A percentile compares a stretch with the other conserved stretches of the same genome.
phyloP scores from a whole-genome alignment of 2,329 filamentous ascomycete genomes.

The Pyrenochaeta sp. region DNA sequence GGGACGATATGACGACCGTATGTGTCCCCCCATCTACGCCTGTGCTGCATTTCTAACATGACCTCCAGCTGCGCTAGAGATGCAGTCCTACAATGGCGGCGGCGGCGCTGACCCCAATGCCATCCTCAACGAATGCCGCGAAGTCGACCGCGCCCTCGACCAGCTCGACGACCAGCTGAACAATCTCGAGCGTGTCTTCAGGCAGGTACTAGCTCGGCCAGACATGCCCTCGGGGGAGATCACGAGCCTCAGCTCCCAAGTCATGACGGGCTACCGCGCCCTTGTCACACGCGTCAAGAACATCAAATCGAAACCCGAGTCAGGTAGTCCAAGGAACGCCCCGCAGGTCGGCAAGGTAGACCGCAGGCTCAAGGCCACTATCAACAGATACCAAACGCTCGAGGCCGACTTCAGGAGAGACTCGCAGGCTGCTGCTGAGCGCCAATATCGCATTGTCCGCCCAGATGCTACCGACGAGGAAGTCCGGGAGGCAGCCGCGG shows the following conservation, averaged over 20 bases:
- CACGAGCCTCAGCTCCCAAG: slow-evolving; percentile 76
- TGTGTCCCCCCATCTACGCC: slow-evolving; percentile 28
- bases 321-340: slow-evolving; percentile 74
- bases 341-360: slow-evolving; percentile 84
- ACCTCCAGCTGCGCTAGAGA: slow-evolving; percentile 64
- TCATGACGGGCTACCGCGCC: slow-evolving; percentile 82
- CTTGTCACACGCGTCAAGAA: slow-evolving; percentile 81
- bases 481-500: slow-evolving; percentile 78
- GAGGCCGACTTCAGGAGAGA: slow-evolving; percentile 83
- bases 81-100: slow-evolving; percentile 65
- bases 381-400: slow-evolving; percentile 80
- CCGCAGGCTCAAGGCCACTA: slow-evolving; percentile 79
- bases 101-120: slow-evolving; percentile 68
- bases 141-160: slow-evolving; percentile 80
- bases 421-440: slow-evolving; percentile 81
- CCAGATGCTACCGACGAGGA: slow-evolving; percentile 82
- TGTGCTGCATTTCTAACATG: slow-evolving; percentile 39
- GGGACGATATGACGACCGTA: slow-evolving; percentile 47
- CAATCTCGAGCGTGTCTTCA: slow-evolving; percentile 75
- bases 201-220: slow-evolving; percentile 75
- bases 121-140: slow-evolving; percentile 84
- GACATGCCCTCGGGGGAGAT: slow-evolving; percentile 77
- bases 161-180: slow-evolving; percentile 76
- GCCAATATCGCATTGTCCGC: slow-evolving; percentile 89
- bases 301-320: slow-evolving; percentile 83